Evolutionary conservation across 257 asterid genomes (phyloP).

Genomic region (Solanum corneliomulleri): DNA sequence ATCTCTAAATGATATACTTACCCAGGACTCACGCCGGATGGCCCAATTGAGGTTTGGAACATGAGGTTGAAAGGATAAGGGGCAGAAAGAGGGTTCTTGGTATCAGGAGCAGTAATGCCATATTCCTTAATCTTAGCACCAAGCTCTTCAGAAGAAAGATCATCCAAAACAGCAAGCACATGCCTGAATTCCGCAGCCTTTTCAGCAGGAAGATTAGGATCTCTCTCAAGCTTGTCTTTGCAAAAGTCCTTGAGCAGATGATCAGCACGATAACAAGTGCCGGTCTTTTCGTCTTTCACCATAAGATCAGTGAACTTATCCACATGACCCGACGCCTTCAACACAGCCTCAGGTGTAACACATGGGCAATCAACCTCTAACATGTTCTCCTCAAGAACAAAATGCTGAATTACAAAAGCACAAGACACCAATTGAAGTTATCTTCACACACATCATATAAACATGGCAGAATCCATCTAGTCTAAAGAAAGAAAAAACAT

Average conservation of each 20-base stretch:
- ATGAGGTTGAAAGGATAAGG: conserved; percentile 17
- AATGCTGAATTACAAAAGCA: conserved; percentile 10
- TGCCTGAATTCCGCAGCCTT: conserved; percentile 21
- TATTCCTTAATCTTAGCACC: conserved; percentile 21
- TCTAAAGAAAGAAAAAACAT: not conserved
- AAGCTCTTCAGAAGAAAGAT: conserved; percentile 13
- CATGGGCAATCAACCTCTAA: conserved; percentile 23
- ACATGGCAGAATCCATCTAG: not conserved
- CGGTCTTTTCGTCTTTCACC: conserved; percentile 26
- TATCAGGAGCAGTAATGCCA: conserved; percentile 13
- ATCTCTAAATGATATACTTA: not conserved
- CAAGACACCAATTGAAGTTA: not conserved
- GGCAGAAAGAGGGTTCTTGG: conserved; percentile 13
- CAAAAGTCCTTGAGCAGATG: conserved; percentile 25
- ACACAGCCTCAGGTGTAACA: conserved; percentile 18
- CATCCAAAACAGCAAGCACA: conserved; percentile 15
- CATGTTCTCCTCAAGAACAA: conserved; percentile 24
- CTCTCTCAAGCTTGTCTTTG: conserved; percentile 24
- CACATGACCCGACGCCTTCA: conserved; percentile 21
- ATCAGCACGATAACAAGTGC: conserved; percentile 23
- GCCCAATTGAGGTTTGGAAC: conserved; percentile 15
- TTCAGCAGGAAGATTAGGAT: conserved; percentile 7
- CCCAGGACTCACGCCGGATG: conserved; percentile 14
- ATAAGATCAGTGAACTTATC: conserved; percentile 24
- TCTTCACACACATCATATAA: not conserved